Evolutionary conservation across 2,329 filamentous ascomycete species (phyloP), one percentile per base, ranked within the genome.

Genomic region (Phyllosticta citribraziliensis): DNA sequence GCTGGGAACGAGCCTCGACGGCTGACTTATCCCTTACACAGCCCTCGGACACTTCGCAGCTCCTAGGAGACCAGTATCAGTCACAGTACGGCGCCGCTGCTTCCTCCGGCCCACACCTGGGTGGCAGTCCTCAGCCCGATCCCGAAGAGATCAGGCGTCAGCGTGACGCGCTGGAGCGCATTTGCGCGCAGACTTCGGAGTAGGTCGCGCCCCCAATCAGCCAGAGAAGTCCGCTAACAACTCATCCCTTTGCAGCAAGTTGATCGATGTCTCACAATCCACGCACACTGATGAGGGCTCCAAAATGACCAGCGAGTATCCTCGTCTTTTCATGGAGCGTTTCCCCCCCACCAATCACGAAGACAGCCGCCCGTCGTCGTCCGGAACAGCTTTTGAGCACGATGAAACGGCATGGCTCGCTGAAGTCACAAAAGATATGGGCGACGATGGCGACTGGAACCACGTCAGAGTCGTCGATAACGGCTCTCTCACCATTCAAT

Each of bases 121-220:
- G 70, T 52, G 69, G 69, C 63, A 68, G 69, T 50, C 70, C 73
- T 62, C 75, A 76, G 67, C 75, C 74, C 35, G 78, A 80, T 66
- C 77, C 77, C 58, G 78, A 80, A 66, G 78, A 80, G 68, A 70
- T 80, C 58, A 70, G 74, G 62, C 73, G 76, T 64, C 75, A 79
- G 67, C 71, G 78, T 51, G 78, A 80, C 65, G 76, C 74, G 30
- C 67, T 80, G 62, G 77, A 79, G 66, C 74, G 75, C 40, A 78
- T 80, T 63, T 80, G 78, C 57, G 75, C 76, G 53, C 74, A 78
- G 65, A 79, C 78, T 12, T 74, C 76, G 24, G 77, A 79, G 78
- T 79, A 67, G 61, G 75, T 70, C 52, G 54, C 25, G 52, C 55
- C 22, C 22, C 50, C 57, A 8, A 57, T 60, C 55, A 52, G 25